Conservation (phyloP, 306 rosid species). For the Acmispon strigosus region DNA sequence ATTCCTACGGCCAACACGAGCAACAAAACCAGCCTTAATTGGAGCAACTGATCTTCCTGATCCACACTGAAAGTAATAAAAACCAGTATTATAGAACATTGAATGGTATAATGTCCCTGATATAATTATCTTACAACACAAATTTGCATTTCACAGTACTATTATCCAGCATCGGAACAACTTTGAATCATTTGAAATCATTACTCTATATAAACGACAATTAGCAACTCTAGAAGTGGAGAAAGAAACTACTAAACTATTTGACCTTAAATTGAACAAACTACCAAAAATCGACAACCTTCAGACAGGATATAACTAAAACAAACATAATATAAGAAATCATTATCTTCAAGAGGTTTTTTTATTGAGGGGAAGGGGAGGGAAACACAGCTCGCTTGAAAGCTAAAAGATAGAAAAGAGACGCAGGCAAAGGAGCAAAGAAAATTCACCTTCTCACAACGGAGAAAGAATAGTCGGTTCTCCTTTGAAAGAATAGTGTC, state of each 20-base stretch:
- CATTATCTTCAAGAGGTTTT: neutral
- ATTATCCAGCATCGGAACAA: neutral
- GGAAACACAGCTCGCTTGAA: neutral
- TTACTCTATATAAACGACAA: neutral
- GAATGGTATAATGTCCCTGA: neutral
- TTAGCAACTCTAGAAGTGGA: neutral
- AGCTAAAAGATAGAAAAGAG: neutral
- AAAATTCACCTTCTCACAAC: constrained; percentile 82
- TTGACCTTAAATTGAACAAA: neutral
- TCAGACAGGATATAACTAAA: neutral
- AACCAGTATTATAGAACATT: neutral
- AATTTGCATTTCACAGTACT: neutral
- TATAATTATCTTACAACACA: neutral
- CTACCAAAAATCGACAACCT: neutral
- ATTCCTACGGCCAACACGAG: constrained; percentile 92
- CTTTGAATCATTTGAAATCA: neutral
- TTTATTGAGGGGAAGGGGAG: neutral
- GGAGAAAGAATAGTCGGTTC: constrained; percentile 91
- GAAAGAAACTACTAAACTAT: neutral
- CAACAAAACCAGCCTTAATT: constrained; percentile 92
- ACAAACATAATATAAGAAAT: neutral
- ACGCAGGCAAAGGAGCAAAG: neutral
- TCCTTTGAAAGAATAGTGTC: constrained; percentile 95
- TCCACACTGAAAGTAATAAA: constrained; percentile 63
- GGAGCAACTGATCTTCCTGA: constrained; percentile 95